Evolutionary conservation across 257 asterid genomes (phyloP), one percentile per base, ranked within the genome.

Genomic region (Nicotiana otophora): DNA sequence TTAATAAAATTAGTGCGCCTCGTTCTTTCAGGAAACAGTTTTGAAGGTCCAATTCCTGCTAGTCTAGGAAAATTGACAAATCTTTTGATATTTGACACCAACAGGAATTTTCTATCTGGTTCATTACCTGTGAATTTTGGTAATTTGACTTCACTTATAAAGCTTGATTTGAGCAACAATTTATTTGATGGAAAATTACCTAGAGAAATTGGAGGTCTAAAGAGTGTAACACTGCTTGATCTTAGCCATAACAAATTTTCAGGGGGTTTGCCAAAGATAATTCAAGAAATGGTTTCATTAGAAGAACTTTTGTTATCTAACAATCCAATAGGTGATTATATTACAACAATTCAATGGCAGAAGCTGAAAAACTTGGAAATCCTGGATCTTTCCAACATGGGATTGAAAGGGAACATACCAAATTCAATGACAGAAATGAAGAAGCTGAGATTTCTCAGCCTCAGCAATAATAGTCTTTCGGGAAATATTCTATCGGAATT

Each of bases 131-230:
- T 5, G 51, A 66, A 77, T 16, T 31, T 87, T 58, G 88, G 88
- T 36, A 67, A 84, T 30, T 46, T 87, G 28, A 61, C 57, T 48
- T 83, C 82, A 11, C 87, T 87, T 53, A 23, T 85, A 48, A 85
- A 85, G 87, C 84, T 87, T 30, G 90, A 85, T 81, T 54, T 87
- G 42, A 83, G 88, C 81, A 77, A 74, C 81, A 87, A 87, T 28
- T 33, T 36, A n/a, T 9, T 85, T 26, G 54, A 74, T 7, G 90
- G 87, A 12, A 74, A 61, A 28, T 54, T 87, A 15, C 88, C 88
- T 5, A 7, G 63, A 42, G 83, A 81, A 58, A 81, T 87, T 11
- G 87, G 83, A 72, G 28, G 75, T 3, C 55, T 85, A 69, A 69
- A 42, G 82, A 83, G 83, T 48, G 46, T 78, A 23, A 83, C 87